Evolutionary conservation across 73 alveolate species (phyloP).

Genomic region (Paramecium sonneborni): DNA sequence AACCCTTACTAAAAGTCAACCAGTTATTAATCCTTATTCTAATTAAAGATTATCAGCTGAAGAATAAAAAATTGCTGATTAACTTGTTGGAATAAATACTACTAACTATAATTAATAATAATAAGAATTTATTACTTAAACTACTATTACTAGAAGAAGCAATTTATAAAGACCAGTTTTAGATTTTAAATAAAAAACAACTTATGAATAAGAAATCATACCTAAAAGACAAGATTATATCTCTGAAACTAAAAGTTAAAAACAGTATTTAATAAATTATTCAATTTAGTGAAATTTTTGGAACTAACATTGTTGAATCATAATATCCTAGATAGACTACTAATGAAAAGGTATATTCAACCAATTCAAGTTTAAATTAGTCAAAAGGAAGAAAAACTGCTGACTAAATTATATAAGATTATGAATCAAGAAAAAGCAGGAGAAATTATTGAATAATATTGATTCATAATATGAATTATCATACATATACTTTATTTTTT

Average conservation of each 20-base stretch:
- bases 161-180: constrained; percentile 32
- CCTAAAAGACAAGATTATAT: background rate
- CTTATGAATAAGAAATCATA: background rate
- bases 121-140: background rate
- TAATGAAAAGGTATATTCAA: background rate
- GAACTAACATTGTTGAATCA: background rate
- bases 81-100: background rate
- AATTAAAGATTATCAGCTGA: background rate
- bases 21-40: background rate
- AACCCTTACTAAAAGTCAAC: background rate
- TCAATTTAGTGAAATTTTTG: background rate
- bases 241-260: background rate
- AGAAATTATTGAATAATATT: background rate
- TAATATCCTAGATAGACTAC: background rate
- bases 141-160: background rate
- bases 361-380: background rate
- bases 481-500: background rate
- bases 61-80: background rate
- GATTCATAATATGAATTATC: background rate
- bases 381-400: constrained; percentile 39
- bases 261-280: background rate
- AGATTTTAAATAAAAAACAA: background rate
- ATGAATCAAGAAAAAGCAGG: constrained; percentile 6
- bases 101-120: background rate
- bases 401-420: constrained; percentile 4